A percentile compares a stretch with the other conserved stretches of the same genome.
Evolutionary conservation across 148 eudicot species (phyloP).

Genomic region (Polygonum aviculare): DNA sequence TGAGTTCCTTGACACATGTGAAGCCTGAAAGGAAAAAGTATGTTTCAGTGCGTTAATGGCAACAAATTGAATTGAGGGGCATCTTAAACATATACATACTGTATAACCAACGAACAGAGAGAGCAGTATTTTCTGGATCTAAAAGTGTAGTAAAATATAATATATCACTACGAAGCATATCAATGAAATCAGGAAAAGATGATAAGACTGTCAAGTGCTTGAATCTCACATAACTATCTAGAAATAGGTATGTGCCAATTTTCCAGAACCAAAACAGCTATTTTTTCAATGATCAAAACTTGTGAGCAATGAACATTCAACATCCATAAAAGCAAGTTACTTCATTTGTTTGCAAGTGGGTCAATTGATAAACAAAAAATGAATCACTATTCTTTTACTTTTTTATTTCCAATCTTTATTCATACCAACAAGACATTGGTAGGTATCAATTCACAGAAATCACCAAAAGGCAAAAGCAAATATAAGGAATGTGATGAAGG

Average conservation of each 20-base stretch:
- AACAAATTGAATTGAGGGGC: background rate
- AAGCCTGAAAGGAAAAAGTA: constrained; percentile 42
- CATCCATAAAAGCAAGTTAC: background rate
- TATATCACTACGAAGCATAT: background rate
- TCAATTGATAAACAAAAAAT: background rate
- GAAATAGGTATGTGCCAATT: background rate
- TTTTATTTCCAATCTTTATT: background rate
- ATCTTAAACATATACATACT: background rate
- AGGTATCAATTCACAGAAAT: background rate
- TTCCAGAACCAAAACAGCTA: background rate
- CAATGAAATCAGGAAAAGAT: background rate
- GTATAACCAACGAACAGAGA: background rate
- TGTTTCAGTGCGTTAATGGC: background rate
- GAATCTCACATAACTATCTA: background rate
- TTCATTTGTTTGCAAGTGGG: background rate
- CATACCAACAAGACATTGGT: background rate
- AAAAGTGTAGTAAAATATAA: background rate
- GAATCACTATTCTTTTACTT: background rate
- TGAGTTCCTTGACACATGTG: constrained; percentile 77
- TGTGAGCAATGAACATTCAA: background rate
- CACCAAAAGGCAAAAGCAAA: background rate
- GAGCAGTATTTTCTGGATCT: background rate
- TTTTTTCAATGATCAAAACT: background rate
- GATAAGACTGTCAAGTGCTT: background rate
- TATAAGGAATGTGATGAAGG: background rate